phyloP scores from a whole-genome alignment of 805 yeast genomes.

The Yamadazyma akitaensis region DNA sequence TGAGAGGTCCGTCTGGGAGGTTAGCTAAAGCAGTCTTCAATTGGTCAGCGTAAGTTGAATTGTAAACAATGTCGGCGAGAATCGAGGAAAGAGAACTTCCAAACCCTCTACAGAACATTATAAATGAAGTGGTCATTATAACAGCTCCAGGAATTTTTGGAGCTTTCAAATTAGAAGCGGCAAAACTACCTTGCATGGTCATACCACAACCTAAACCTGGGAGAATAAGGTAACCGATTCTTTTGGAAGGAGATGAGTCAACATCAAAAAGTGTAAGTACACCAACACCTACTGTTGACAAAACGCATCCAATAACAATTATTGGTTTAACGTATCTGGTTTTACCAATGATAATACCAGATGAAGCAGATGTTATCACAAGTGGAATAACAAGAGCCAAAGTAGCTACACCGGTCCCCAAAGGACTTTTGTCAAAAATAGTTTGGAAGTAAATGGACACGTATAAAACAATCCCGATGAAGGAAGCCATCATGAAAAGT shows the following conservation, averaged over 20 bases:
- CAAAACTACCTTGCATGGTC: conserved; percentile 42
- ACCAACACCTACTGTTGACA: conserved; percentile 35
- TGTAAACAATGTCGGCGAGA: conserved; percentile 11
- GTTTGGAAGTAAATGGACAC: conserved; percentile 48
- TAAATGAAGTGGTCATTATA: conserved; percentile 45
- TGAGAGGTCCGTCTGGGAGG: conserved; percentile 9
- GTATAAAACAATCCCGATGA: conserved; percentile 14
- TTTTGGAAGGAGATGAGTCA: conserved; percentile 30
- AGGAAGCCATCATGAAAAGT: conserved; percentile 25
- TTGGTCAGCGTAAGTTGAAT: conserved; percentile 8
- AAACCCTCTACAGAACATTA: conserved; percentile 43
- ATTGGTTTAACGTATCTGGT: conserved; percentile 42
- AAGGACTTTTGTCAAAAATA: conserved; percentile 37
- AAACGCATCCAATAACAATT: conserved; percentile 21
- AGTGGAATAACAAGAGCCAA: conserved; percentile 43
- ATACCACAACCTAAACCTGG: conserved; percentile 49
- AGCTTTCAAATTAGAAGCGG: conserved; percentile 46
- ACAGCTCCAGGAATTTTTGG: conserved; percentile 51
- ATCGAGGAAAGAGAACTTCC: conserved; percentile 44
- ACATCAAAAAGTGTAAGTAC: conserved; percentile 37
- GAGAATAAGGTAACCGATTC: conserved; percentile 46
- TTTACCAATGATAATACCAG: conserved; percentile 38
- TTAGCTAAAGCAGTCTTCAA: conserved; percentile 6
- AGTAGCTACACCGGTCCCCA: conserved; percentile 44
- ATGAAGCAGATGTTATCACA: conserved; percentile 30